A percentile compares a stretch with the other conserved stretches of the same genome.
phyloP scores from a whole-genome alignment of 2,329 filamentous ascomycete species.

The Geosmithia flava region DNA sequence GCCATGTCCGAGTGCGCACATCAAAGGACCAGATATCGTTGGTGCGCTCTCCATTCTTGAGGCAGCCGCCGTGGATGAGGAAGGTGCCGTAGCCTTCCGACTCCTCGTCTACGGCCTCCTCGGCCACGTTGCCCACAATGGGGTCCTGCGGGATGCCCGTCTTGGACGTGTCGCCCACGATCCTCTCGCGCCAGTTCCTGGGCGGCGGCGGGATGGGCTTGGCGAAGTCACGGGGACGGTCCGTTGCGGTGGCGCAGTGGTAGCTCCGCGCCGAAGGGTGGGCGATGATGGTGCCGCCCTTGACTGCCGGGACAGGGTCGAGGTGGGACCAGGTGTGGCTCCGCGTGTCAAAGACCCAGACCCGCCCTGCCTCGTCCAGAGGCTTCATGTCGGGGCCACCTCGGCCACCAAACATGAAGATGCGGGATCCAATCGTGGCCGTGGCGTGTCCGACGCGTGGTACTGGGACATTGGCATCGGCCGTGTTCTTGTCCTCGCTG shows the following conservation, averaged over 20 bases:
- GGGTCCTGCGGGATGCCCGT: slow-evolving; percentile 48
- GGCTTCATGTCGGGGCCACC: slow-evolving; percentile 57
- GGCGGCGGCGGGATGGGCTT: slow-evolving; percentile 17
- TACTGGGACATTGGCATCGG: slow-evolving; percentile 33
- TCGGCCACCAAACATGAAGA: slow-evolving; percentile 75
- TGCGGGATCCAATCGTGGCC: slow-evolving; percentile 51
- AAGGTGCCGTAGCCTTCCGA: slow-evolving; percentile 53
- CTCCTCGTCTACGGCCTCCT: slow-evolving; percentile 46
- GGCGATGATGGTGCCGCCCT: slow-evolving; percentile 22
- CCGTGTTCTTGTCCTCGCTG: slow-evolving; percentile 17
- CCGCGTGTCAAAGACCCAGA: slow-evolving; percentile 65
- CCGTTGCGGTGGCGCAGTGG: slow-evolving; percentile 48
- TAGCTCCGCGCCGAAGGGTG: slow-evolving; percentile 57
- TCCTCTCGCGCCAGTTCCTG: slow-evolving; percentile 42
- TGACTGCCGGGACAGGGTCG: slow-evolving; percentile 38
- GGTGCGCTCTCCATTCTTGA: slow-evolving; percentile 46
- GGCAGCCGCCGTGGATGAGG: slow-evolving; percentile 66
- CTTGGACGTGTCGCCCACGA: slow-evolving; percentile 37
- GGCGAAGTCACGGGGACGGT: slow-evolving; percentile 41
- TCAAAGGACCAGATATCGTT: slow-evolving; percentile 72
- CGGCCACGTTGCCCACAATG: slow-evolving; percentile 43
- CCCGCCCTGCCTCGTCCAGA: slow-evolving; percentile 59
- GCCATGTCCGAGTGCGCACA: slow-evolving; percentile 52
- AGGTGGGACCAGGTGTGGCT: slow-evolving; percentile 53
- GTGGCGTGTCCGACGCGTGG: slow-evolving; percentile 65